Evolutionary conservation across 805 yeast genomes (phyloP).

Genomic region (Priceomyces melissophilus): DNA sequence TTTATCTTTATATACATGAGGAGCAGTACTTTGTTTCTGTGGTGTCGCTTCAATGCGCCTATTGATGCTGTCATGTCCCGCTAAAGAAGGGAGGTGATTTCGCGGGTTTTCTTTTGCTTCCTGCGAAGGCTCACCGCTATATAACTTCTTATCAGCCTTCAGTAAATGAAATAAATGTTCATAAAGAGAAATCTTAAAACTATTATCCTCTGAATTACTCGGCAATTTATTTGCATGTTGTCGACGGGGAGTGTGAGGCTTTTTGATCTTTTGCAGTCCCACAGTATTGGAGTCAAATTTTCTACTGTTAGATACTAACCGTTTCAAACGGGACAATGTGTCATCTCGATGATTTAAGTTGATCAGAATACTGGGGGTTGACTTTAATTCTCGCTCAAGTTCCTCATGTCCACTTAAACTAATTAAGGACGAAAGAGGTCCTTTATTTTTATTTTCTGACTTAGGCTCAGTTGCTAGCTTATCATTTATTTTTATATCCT

Average conservation of each 20-base stretch:
- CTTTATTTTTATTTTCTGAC: too few species aligned
- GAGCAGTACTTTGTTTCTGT: not conserved
- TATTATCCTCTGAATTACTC: not conserved
- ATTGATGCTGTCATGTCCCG: not conserved
- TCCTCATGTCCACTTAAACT: constrained; percentile 4
- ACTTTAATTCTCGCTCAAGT: constrained; percentile 3
- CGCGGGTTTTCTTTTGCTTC: not conserved
- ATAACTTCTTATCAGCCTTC: not conserved
- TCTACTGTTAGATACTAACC: not conserved
- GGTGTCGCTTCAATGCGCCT: not conserved
- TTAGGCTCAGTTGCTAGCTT: too few species aligned
- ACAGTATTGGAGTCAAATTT: too few species aligned
- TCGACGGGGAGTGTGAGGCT: too few species aligned
- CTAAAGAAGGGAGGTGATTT: not conserved
- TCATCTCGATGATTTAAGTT: not conserved
- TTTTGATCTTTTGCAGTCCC: too few species aligned
- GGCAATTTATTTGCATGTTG: too few species aligned
- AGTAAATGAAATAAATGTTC: constrained; percentile 2
- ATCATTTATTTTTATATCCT: too few species aligned
- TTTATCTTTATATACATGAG: not conserved
- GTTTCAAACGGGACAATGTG: not conserved
- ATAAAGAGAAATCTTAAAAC: constrained; percentile 1
- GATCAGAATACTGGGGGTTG: constrained; percentile 4
- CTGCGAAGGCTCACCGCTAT: not conserved
- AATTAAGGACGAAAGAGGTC: too few species aligned